Percentiles rank a stretch among this genome's conserved stretches.
phyloP scores from a whole-genome alignment of 1,139 yeast genomes.

The Yamadazyma diospyri region DNA sequence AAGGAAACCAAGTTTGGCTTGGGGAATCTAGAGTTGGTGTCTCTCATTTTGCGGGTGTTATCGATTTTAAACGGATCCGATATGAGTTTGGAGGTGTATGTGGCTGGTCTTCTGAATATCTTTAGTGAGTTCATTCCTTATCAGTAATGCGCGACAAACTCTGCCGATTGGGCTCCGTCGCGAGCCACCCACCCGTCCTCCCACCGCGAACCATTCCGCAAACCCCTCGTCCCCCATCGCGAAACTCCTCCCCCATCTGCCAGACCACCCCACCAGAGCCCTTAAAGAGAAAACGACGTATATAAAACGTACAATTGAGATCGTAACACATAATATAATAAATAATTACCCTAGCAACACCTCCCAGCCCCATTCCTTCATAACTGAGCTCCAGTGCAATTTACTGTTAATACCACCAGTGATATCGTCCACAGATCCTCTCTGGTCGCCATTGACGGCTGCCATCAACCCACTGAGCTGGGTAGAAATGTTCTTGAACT shows the following conservation, averaged over 20 bases:
- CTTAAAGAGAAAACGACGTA: no score
- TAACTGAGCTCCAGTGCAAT: conserved; percentile 66
- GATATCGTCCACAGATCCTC: conserved; percentile 29
- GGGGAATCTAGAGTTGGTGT: conserved; percentile 27
- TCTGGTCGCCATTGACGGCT: conserved; percentile 30
- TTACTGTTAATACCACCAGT: conserved; percentile 46
- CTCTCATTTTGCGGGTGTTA: conserved; percentile 26
- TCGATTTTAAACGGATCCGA: conserved; percentile 28
- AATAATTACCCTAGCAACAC: conserved; percentile 51
- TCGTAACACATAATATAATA: no score
- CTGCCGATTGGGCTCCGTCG: no score
- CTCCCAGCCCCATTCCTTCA: conserved; percentile 79
- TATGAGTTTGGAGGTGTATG: conserved; percentile 12
- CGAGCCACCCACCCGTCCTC: no score
- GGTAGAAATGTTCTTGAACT: conserved; percentile 26
- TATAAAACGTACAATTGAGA: no score
- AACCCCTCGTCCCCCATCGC: no score
- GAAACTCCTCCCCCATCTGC: no score
- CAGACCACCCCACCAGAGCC: no score
- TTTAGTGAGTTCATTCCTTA: neutral
- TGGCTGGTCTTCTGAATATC: neutral
- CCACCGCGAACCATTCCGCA: no score
- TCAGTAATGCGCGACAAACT: no score
- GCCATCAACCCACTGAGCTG: conserved; percentile 45
- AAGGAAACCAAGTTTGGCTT: conserved; percentile 54